These are phyloP conservation scores for Cicer pinnatifidum DNA, from an alignment of 306 rosid species.

Conservation along the genomic window DNA sequence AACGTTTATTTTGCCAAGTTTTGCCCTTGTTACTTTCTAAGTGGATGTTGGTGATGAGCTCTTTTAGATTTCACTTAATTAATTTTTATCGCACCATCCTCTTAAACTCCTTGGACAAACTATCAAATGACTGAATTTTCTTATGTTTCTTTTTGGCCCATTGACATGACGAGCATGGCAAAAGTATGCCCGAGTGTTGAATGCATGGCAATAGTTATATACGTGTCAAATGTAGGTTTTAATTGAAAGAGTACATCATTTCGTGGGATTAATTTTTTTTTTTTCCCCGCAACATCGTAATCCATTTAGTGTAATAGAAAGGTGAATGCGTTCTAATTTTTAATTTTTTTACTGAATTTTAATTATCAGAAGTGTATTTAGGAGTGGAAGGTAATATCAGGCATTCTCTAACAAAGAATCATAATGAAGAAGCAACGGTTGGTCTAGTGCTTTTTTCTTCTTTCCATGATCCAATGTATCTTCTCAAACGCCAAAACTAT, in stretches of 20 bases:
- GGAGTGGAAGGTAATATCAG: no score
- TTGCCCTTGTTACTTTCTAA: not conserved
- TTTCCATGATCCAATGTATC: not conserved
- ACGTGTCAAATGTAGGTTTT: not conserved
- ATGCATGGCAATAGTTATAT: not conserved
- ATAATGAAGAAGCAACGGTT: not conserved
- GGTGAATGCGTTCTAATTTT: no score
- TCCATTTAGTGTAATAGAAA: not conserved
- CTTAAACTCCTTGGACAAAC: not conserved
- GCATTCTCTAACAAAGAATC: not conserved
- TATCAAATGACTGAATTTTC: not conserved
- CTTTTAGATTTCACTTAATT: not conserved
- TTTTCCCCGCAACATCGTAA: not conserved
- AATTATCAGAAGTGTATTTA: no score
- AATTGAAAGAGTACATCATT: not conserved
- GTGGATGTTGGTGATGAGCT: conserved; percentile 34
- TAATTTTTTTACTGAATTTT: no score
- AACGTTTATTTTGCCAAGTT: not conserved
- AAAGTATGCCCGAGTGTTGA: not conserved
- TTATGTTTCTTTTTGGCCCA: not conserved
- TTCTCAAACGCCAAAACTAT: not conserved
- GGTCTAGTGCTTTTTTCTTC: not conserved
- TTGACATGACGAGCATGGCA: not conserved
- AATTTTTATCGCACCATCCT: conserved; percentile 30
- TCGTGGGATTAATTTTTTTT: not conserved